A percentile compares a stretch with the other conserved stretches of the same genome.
phyloP scores from a whole-genome alignment of 345 rosid species.

The Hibiscus tridactylites region DNA sequence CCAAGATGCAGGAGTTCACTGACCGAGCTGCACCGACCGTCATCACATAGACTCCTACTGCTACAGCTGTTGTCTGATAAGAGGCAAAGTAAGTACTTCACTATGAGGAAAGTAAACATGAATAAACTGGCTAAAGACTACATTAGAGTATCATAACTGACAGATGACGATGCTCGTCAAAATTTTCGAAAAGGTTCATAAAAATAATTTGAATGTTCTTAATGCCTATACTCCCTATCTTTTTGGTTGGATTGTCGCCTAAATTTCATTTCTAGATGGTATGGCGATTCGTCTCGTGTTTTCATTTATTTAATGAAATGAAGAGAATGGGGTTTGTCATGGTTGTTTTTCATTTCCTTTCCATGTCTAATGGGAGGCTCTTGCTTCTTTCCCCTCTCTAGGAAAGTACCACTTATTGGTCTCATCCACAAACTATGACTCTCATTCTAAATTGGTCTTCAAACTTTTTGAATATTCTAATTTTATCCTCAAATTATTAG shows the following conservation, averaged over 20 bases:
- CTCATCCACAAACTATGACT: too few species aligned
- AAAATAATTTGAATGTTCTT: constrained; percentile 4
- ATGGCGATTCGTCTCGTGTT: not conserved
- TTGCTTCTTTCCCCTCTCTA: too few species aligned
- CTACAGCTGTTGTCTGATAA: not conserved
- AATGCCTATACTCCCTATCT: not conserved
- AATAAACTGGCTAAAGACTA: not conserved
- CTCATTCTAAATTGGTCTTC: too few species aligned
- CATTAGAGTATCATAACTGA: not conserved
- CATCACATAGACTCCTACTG: constrained; percentile 44
- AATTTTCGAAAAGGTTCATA: constrained; percentile 5
- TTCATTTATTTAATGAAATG: not conserved
- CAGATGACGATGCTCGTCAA: not conserved
- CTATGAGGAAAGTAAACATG: not conserved
- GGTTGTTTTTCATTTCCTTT: not conserved
- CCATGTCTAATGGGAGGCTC: not conserved
- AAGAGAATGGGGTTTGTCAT: not conserved
- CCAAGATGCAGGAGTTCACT: constrained; percentile 86
- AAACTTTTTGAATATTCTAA: too few species aligned
- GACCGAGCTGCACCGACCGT: constrained; percentile 95
- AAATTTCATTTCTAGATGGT: not conserved
- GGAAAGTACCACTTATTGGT: too few species aligned
- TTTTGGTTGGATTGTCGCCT: not conserved
- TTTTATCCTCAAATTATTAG: too few species aligned
- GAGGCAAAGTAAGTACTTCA: not conserved